Conservation (phyloP, 371 early-diverging fungal genomes). For the Cladochytrium tenue region DNA sequence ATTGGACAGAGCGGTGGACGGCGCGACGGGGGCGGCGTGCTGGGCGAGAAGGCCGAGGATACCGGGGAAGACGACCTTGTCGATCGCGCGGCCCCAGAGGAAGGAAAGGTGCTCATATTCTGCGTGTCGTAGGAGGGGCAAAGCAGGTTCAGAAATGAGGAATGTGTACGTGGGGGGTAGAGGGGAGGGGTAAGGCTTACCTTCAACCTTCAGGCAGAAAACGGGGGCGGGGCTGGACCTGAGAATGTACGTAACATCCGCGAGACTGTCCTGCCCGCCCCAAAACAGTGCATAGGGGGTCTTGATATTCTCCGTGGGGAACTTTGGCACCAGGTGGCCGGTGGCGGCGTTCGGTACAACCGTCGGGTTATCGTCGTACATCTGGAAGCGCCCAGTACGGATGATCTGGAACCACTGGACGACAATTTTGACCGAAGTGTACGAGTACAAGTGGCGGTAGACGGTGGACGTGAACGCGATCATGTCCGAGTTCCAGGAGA, state of each 20-base stretch:
- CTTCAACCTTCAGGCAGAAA: conserved; percentile 39
- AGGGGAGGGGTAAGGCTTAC: neutral
- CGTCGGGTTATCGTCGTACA: conserved; percentile 80
- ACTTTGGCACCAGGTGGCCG: conserved; percentile 47
- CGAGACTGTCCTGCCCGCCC: conserved; percentile 83
- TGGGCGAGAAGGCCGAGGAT: conserved; percentile 40
- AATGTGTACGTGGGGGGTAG: neutral
- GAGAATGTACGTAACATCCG: conserved; percentile 63
- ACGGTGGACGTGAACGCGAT: conserved; percentile 79
- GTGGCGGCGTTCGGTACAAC: conserved; percentile 23
- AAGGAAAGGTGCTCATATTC: conserved; percentile 47
- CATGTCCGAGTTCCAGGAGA: conserved; percentile 81
- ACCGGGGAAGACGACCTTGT: conserved; percentile 42
- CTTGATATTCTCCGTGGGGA: conserved; percentile 78
- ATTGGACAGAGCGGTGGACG: neutral
- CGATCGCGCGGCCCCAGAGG: conserved; percentile 46
- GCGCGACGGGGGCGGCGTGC: conserved; percentile 14
- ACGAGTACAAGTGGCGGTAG: conserved; percentile 88
- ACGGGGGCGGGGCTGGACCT: conserved; percentile 30
- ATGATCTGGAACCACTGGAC: conserved; percentile 58
- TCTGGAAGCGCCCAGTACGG: conserved; percentile 73
- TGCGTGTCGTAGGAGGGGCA: conserved; percentile 1
- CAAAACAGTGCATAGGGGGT: conserved; percentile 89
- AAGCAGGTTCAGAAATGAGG: neutral
- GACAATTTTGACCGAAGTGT: conserved; percentile 85